Evolutionary conservation across 805 yeast genomes (phyloP).

Genomic region (Teunomyces cretensis): DNA sequence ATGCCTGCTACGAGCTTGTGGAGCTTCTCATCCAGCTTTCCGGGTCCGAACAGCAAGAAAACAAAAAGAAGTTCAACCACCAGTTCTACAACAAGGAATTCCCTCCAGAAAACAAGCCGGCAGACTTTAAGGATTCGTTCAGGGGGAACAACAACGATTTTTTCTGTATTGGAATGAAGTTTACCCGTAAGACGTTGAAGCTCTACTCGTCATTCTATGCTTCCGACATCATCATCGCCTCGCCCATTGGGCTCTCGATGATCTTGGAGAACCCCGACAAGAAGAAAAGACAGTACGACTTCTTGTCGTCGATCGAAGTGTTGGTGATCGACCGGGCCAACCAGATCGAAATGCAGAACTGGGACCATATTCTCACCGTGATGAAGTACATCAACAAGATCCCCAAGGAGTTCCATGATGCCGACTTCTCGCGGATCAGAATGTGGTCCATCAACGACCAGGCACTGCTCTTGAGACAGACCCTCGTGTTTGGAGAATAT

Average conservation of each 20-base stretch:
- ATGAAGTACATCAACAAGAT: conserved; percentile 69
- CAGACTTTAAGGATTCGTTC: conserved; percentile 76
- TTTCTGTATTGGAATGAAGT: conserved; percentile 86
- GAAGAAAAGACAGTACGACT: conserved; percentile 69
- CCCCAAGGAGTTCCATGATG: conserved; percentile 73
- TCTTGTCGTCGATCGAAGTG: conserved; percentile 84
- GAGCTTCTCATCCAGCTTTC: conserved; percentile 59
- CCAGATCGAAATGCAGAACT: conserved; percentile 86
- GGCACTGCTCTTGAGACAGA: conserved; percentile 71
- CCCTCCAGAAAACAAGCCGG: conserved; percentile 63
- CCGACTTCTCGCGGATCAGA: conserved; percentile 88
- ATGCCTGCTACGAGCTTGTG: conserved; percentile 70
- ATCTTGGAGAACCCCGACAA: conserved; percentile 63
- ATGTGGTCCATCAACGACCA: conserved; percentile 92
- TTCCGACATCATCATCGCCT: conserved; percentile 84
- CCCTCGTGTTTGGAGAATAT: conserved; percentile 72
- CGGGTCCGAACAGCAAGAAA: conserved; percentile 75
- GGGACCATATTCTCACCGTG: conserved; percentile 75
- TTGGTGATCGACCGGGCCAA: conserved; percentile 79
- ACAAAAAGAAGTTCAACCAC: conserved; percentile 66
- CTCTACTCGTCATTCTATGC: conserved; percentile 80
- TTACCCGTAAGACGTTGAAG: conserved; percentile 84
- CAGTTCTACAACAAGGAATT: conserved; percentile 62
- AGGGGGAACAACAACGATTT: conserved; percentile 90
- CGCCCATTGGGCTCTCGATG: conserved; percentile 82